phyloP scores from a whole-genome alignment of 2,329 filamentous ascomycete species.

The Emmonsiellopsis sp. region DNA sequence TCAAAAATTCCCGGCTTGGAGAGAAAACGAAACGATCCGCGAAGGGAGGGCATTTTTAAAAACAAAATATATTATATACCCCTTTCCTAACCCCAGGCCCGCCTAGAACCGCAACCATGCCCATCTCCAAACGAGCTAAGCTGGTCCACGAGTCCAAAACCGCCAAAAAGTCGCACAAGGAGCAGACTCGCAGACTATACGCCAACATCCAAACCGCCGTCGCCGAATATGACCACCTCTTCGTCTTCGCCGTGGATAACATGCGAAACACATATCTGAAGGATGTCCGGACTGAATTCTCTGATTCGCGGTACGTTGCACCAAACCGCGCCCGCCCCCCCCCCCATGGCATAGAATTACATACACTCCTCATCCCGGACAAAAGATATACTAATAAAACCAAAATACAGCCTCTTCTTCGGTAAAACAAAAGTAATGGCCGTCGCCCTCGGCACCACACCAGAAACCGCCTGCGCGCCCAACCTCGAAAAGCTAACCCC shows the following conservation, averaged over 20 bases:
- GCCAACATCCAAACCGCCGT: slow-evolving; percentile 77
- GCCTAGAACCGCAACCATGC: slow-evolving; percentile 61
- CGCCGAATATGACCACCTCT: slow-evolving; percentile 79
- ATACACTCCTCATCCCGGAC: neutral
- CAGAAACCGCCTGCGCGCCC: slow-evolving; percentile 69
- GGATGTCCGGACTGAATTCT: slow-evolving; percentile 73
- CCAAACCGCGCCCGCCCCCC: no score
- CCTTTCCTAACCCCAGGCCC: no score
- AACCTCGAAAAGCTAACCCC: slow-evolving; percentile 61
- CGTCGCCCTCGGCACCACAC: slow-evolving; percentile 73
- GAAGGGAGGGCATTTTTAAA: neutral
- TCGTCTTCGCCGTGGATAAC: slow-evolving; percentile 90
- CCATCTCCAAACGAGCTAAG: slow-evolving; percentile 88
- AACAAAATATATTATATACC: no score
- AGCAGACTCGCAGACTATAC: slow-evolving; percentile 78
- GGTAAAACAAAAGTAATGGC: slow-evolving; percentile 99
- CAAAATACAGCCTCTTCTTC: slow-evolving; percentile 71
- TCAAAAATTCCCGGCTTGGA: slow-evolving; percentile 19
- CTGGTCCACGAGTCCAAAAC: slow-evolving; percentile 86
- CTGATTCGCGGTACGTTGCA: slow-evolving; percentile 74
- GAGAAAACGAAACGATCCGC: neutral
- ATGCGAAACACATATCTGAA: slow-evolving; percentile 98
- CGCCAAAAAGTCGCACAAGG: slow-evolving; percentile 83
- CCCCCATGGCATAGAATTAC: no score
- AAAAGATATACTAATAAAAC: neutral